phyloP scores from a whole-genome alignment of 148 eudicot genomes.

The Camellia sinensis region DNA sequence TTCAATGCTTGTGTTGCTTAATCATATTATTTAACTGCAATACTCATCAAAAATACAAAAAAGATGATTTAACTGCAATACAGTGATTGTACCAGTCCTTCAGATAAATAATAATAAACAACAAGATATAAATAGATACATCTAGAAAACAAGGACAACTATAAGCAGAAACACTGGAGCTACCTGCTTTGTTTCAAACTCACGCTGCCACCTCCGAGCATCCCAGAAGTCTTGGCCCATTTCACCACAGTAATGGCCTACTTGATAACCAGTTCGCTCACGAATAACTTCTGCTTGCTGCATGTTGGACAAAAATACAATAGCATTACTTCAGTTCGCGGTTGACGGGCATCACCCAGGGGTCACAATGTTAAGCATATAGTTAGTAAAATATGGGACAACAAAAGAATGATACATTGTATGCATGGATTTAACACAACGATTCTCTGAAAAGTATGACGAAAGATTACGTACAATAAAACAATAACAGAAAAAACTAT shows the following conservation, averaged over 20 bases:
- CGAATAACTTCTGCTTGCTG: constrained; percentile 99
- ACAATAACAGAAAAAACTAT: background rate
- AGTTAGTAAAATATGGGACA: background rate
- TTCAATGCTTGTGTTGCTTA: no score
- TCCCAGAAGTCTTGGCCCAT: constrained; percentile 99
- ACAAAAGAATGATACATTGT: background rate
- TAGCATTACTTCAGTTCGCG: constrained; percentile 2
- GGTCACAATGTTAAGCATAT: background rate
- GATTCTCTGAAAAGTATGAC: background rate
- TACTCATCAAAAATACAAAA: no score
- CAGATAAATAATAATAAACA: background rate
- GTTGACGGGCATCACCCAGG: background rate
- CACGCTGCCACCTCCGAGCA: constrained; percentile 92
- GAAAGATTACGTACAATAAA: background rate
- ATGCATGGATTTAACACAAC: background rate
- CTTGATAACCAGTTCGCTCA: constrained; percentile 77
- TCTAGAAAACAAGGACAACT: no score
- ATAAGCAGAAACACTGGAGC: background rate
- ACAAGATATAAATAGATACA: background rate
- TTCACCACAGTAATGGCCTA: constrained; percentile 99
- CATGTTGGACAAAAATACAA: constrained; percentile 12
- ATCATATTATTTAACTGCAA: background rate
- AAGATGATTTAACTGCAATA: background rate
- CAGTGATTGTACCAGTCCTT: background rate
- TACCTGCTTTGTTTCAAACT: constrained; percentile 95